Percentiles rank a stretch among this genome's conserved stretches.
Evolutionary conservation across 2,329 filamentous ascomycete genomes (phyloP).

Genomic region (Pseudogymnoascus sp.): DNA sequence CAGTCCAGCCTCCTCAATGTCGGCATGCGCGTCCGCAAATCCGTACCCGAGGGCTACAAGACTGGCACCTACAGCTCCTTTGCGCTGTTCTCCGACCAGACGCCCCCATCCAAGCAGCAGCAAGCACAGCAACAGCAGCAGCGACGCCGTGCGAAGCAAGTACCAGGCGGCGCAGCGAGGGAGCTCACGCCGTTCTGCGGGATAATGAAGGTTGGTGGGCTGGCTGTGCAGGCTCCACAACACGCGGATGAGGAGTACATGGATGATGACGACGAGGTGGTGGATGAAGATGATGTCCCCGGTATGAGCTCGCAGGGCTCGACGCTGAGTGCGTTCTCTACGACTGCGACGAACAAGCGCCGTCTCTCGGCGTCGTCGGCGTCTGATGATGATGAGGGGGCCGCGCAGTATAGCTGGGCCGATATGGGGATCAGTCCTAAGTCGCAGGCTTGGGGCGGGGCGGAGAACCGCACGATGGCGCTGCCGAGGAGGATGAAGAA

Average conservation of each 20-base stretch:
- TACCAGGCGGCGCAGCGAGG: constrained; percentile 29
- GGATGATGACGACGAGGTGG: constrained; percentile 31
- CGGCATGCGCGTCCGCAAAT: constrained; percentile 91
- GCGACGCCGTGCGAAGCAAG: constrained; percentile 15
- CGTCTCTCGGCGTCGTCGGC: background rate
- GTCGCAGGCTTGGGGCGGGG: constrained; percentile 25
- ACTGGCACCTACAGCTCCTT: constrained; percentile 51
- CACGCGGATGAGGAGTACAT: constrained; percentile 33
- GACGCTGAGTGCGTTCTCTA: constrained; percentile 9
- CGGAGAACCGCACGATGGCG: constrained; percentile 29
- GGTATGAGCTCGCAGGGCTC: constrained; percentile 22
- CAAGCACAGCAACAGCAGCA: constrained; percentile 10
- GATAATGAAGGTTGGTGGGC: constrained; percentile 65
- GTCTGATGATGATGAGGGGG: constrained; percentile 18
- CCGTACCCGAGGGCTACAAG: constrained; percentile 90
- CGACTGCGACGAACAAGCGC: background rate
- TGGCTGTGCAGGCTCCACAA: constrained; percentile 43
- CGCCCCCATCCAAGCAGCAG: constrained; percentile 20
- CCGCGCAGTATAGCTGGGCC: background rate
- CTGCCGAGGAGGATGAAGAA: constrained; percentile 19
- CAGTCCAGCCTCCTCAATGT: constrained; percentile 83
- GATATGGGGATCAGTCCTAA: constrained; percentile 4
- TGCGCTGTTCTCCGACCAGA: constrained; percentile 41
- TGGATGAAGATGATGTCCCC: constrained; percentile 23
- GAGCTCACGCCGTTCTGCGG: constrained; percentile 78